Base-by-base conservation (phyloP, 169 alveolate genomes). In the Perkinsus chesapeaki region DNA sequence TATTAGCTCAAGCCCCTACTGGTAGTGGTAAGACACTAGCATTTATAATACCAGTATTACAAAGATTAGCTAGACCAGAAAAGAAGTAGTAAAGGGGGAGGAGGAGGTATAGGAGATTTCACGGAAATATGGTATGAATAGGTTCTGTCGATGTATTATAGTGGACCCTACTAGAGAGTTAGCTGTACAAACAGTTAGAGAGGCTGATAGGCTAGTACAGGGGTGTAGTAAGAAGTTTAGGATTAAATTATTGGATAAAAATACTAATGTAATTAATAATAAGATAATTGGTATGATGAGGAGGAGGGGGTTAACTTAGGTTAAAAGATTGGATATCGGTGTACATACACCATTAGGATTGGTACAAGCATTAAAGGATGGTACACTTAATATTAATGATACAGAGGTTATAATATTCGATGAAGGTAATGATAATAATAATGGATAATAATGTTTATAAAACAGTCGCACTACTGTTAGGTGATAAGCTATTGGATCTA, bases 21-120 rank as follows among this genome's bases (percentile, higher is more conserved):
- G 99, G 99, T 20, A 94, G 97, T 47, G 99, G 99, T 39, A 97
- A 97, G 94, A 96, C 98, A 34, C 93, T 97, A 23, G 96, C 98
- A 27, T 97, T 96, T 92, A 93, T 97, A 72, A 95, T 97, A 36
- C 99, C 99, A 0, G 94, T 97, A 0, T 90, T 97, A 20, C 96
- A 36, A 43, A 93, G 39, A 91, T 73, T 94, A 39, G 94, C 91
- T 39, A 92, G 39, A 0, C 94, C 48, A 37, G 95, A 93, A 20
- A 94, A 93, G 91, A 91, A 93, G 43, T 92, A 92, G 91, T 48
- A 92, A n/a, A 73, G 92, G 95, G 12, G 73, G 92, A 16, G 43
- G 92, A 36, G 9, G 1, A 43, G 92, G 39, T 10, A 31, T n/a
- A 34, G 38, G 27, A 34, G 91, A 12, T 73, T 73, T n/a, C n/a